Percentiles rank a stretch among this genome's conserved stretches.
phyloP scores from a whole-genome alignment of 2,329 filamentous ascomycete species.

The Colletotrichum eleusines region DNA sequence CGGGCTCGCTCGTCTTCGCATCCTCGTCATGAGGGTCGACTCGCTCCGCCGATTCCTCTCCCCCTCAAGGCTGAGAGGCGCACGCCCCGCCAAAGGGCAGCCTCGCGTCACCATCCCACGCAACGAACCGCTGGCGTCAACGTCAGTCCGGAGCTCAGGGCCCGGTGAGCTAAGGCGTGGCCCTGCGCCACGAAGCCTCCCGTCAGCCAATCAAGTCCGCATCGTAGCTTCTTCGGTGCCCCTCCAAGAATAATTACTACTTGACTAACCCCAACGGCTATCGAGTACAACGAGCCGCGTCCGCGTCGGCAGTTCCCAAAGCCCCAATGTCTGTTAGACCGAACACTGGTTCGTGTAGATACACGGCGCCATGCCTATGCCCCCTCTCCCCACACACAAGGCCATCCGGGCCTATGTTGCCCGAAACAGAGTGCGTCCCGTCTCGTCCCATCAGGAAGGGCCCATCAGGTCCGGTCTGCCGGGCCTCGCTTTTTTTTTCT shows the following conservation, averaged over 20 bases:
- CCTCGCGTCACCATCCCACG: slow-evolving; percentile 6
- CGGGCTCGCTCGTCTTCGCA: not conserved
- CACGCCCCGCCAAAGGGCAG: slow-evolving; percentile 10
- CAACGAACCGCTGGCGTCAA: slow-evolving; percentile 4
- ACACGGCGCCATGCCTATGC: not conserved
- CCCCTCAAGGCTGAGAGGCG: slow-evolving; percentile 7
- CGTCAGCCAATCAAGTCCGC: not conserved
- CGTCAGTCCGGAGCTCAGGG: not conserved
- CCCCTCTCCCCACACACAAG: not conserved
- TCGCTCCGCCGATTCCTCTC: not conserved
- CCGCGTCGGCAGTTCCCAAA: not conserved
- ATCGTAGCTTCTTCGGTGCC: not conserved
- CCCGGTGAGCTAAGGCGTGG: not conserved
- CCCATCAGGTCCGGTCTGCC: slow-evolving; percentile 26
- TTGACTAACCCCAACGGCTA: not conserved
- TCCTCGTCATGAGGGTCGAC: not conserved
- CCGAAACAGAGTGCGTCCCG: not conserved
- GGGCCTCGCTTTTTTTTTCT: not conserved
- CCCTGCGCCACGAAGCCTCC: not conserved
- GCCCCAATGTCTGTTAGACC: not conserved
- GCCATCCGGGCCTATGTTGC: not conserved
- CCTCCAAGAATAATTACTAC: not conserved
- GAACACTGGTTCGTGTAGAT: not conserved
- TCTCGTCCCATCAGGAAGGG: not conserved
- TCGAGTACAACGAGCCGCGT: not conserved